A percentile compares a stretch with the other conserved stretches of the same genome.
Conservation (phyloP, 140 eudicot species). For the Cichorium intybus region DNA sequence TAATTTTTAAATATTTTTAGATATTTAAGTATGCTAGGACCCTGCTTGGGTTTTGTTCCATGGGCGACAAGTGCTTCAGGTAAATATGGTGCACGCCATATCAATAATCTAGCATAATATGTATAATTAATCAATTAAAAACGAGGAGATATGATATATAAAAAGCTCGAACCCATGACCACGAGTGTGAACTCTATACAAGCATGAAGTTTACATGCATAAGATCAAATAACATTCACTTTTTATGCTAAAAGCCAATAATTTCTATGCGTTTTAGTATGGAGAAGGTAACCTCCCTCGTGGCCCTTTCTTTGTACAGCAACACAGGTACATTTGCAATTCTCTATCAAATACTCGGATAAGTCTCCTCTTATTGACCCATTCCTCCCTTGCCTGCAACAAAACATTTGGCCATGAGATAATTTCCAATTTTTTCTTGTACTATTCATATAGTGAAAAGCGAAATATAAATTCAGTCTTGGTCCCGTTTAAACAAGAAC, state of each 20-base stretch:
- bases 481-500: neutral
- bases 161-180: too few relatives aligned
- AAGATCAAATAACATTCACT: neutral
- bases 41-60: too few relatives aligned
- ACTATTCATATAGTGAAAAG: neutral
- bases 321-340: constrained; percentile 76
- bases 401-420: neutral
- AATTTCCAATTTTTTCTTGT: neutral
- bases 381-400: constrained; percentile 44
- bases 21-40: too few relatives aligned
- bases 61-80: too few relatives aligned
- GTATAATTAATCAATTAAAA: too few relatives aligned
- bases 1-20: too few relatives aligned
- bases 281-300: constrained; percentile 68
- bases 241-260: constrained; percentile 74
- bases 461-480: neutral
- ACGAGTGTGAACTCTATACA: neutral
- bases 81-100: too few relatives aligned
- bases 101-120: too few relatives aligned
- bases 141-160: too few relatives aligned
- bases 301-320: constrained; percentile 79
- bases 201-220: neutral
- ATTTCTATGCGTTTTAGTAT: constrained; percentile 59
- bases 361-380: constrained; percentile 58
- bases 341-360: constrained; percentile 60